Evolutionary conservation across 495 filamentous ascomycete genomes (phyloP), one percentile per base, ranked within the genome.

Genomic region (Aspergillus sclerotiicarbonarius): DNA sequence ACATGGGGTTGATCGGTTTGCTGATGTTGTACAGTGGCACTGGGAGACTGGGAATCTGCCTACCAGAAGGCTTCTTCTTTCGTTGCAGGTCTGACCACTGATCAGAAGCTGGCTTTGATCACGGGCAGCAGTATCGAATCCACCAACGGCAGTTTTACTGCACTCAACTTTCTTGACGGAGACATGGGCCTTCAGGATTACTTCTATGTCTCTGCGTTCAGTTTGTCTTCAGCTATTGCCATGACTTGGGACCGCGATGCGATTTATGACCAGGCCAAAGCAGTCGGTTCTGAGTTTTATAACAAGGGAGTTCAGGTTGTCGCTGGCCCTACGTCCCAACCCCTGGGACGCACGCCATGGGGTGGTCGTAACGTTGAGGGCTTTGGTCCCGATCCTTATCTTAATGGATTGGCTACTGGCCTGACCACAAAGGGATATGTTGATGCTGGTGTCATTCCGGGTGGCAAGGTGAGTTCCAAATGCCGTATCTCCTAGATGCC

Each of bases 81-180:
- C 58, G 89, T 95, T 31, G 82, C 82, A 16, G 82, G 91, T 69
- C 75, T 95, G 59, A 95, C 86, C 2, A 75, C 92, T 54, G 70
- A 85, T 31, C 90, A 96, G 76, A 96, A 95, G 76, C 87, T 94
- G 70, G 90, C 92, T 66, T 67, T 96, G 48, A 92, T 91, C 4
- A 95, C 90, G 4, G 91, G 90, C 62, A 81, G 53, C 47, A 53
- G 50, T 47, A 79, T 85, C 30, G 87, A 87, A 68, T 85, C 47
- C 9, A 57, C 59, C 10, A 55, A 62, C 49, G 54, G 53, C 16
- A 47, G 50, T 33, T 66, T 64, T 31, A 59, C 55, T 7, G 61
- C 57, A 0, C 59, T 62, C 1, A 29, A 58, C n/a, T 60, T 63
- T 35, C 33, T 60, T 3, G 65, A 67, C 39, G 60, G 65, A 15